Base-by-base conservation (phyloP, 805 yeast genomes). In the Teunomyces barrocoloradensis region DNA sequence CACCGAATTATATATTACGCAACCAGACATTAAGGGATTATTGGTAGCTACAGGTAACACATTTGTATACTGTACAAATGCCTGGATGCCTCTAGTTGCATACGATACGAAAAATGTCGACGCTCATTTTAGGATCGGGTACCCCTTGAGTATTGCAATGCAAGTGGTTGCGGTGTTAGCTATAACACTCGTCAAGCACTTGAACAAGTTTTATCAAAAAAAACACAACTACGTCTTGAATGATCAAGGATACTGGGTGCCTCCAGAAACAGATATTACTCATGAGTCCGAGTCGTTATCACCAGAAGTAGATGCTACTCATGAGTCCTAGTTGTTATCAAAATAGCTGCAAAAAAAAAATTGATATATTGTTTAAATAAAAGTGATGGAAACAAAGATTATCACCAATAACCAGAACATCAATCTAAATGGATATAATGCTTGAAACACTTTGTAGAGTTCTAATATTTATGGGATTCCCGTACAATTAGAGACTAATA, bases 21-120 rank as follows among this genome's bases (percentile, higher is more conserved):
- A 40, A 12, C 43, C 43, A 12, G 43, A 40, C 17, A 40, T 29
- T 13, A 40, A 29, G 13, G 43, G 43, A 3, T 29, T 40, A 23
- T 40, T 40, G 43, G 43, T 40, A 9, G 43, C 43, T 3, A 27
- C 43, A 7, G 43, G 43, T 13, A 40, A 40, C 13, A 40, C 43
- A 7, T 40, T 40, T 28, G 32, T 17, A n/a, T 40, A 40, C 12
- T 40, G 34, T 27, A 40, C 43, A 21, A 27, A 18, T 28, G 43
- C 43, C 9, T 40, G 43, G 43, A 25, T 40, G 27, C 43, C 43
- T 17, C 34, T 40, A 15, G 32, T 40, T 9, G 43, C 43, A 15
- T 40, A 28, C 33, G 9, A 40, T n/a, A 40, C 43, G 4, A 27
- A 27, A 15, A n/a, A 28, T 27, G 17, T 21, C 9, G 43, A 40